phyloP scores from a whole-genome alignment of 495 filamentous ascomycete species.

The Aspergillus sclerotiicarbonarius region DNA sequence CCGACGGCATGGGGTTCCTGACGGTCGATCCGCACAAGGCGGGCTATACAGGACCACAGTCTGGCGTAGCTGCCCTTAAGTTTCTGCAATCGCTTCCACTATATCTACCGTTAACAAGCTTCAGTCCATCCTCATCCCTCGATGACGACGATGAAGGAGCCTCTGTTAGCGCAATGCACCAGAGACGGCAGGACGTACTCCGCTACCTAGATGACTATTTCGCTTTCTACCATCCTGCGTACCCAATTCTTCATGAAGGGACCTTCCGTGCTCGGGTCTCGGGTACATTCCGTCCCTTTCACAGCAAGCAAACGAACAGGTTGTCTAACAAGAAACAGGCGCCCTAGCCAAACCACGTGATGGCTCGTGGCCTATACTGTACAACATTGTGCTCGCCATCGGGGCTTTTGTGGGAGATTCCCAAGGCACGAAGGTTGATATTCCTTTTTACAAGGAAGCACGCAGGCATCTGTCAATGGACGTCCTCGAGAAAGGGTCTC shows the following conservation, averaged over 20 bases:
- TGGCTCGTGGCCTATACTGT: constrained; percentile 21
- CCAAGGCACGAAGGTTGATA: constrained; percentile 16
- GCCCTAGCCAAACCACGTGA: constrained; percentile 20
- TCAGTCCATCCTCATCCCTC: constrained; percentile 17
- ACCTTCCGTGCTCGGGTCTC: constrained; percentile 22
- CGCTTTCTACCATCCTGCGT: constrained; percentile 17
- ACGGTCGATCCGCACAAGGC: constrained; percentile 20
- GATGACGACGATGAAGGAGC: constrained; percentile 15
- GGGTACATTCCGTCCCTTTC: constrained; percentile 3
- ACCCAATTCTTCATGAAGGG: constrained; percentile 22
- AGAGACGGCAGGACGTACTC: neutral
- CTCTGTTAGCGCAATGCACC: neutral
- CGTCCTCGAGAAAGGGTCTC: constrained; percentile 21
- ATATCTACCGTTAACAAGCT: constrained; percentile 17
- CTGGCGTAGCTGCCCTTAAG: constrained; percentile 22
- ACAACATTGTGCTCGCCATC: constrained; percentile 22
- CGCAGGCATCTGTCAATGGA: constrained; percentile 22
- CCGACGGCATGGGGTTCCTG: constrained; percentile 22
- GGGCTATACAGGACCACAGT: constrained; percentile 23
- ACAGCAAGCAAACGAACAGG: neutral
- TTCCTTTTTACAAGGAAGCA: constrained; percentile 19
- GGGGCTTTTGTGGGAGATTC: constrained; percentile 22
- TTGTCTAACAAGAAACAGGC: constrained; percentile 5
- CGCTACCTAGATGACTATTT: constrained; percentile 22
- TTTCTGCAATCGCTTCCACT: constrained; percentile 22